phyloP scores from a whole-genome alignment of 2,329 filamentous ascomycete genomes.

The Aaosphaeria arxii region DNA sequence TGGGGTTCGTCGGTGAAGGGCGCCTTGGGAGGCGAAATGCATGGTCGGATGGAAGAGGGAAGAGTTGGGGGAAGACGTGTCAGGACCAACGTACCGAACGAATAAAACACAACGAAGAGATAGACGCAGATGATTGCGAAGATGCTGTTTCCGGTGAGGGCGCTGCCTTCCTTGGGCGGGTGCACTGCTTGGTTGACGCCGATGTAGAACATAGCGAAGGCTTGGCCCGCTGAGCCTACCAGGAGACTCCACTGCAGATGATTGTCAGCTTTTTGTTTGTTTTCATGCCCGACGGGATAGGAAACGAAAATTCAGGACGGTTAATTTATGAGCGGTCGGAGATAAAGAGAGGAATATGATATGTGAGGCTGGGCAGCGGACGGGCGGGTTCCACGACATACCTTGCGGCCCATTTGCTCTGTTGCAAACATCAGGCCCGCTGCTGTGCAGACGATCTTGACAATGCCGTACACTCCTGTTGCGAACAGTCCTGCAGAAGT shows the following conservation, averaged over 20 bases:
- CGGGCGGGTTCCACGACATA: slow-evolving; percentile 5
- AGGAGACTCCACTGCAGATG: slow-evolving; percentile 37
- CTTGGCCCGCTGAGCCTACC: slow-evolving; percentile 41
- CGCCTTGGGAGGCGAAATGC: no score
- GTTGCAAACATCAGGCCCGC: slow-evolving; percentile 45
- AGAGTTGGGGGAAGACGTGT: no score
- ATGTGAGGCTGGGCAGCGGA: no score
- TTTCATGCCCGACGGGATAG: no score
- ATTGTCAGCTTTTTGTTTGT: background rate
- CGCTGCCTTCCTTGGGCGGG: slow-evolving; percentile 22
- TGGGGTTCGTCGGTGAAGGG: no score
- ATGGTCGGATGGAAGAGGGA: no score
- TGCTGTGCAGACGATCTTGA: slow-evolving; percentile 45
- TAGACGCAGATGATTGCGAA: slow-evolving; percentile 54
- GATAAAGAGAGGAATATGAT: no score
- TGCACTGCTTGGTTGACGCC: slow-evolving; percentile 33
- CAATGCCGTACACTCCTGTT: slow-evolving; percentile 46
- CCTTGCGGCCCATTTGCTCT: slow-evolving; percentile 45
- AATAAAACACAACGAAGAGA: slow-evolving; percentile 47
- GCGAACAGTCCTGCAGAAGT: slow-evolving; percentile 42
- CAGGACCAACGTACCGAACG: slow-evolving; percentile 29
- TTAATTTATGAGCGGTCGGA: no score
- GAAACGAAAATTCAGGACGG: no score
- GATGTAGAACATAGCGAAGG: slow-evolving; percentile 44
- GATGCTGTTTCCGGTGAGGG: slow-evolving; percentile 35